Evolutionary conservation across 208 protist genomes (phyloP), one percentile per base, ranked within the genome.

Genomic region (Acanthamoeba castellanii): DNA sequence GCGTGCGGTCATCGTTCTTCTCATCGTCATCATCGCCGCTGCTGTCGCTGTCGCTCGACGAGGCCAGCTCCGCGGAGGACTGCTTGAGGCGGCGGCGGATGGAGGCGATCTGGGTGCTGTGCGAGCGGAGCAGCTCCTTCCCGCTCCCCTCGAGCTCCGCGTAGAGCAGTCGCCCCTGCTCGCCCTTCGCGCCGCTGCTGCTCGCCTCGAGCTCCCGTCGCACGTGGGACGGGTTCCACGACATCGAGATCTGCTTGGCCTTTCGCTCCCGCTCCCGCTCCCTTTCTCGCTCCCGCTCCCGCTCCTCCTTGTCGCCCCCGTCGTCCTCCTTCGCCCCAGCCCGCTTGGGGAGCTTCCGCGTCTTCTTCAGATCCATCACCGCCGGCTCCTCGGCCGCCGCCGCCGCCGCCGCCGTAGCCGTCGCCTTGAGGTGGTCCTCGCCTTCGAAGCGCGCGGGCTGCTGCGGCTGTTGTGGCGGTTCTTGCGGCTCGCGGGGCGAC

Each of bases 51-150:
- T 13, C 13, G 50, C 13, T 13, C 30, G 64, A 72, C 18, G 70
- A 78, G 18, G 70, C 34, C 9, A 42, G 59, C 18, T 66, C 59
- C 4, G 59, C 70, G 11, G 70, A 34, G 11, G 70, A 78, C 70
- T 47, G n/a, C 30, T 78, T 78, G 70, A 78, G 70, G 25, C 70
- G 70, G 34, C 70, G 70, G 30, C 70, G 70, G 34, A 78, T 78
- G 70, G 70, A 78, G 18, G 70, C 70, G 30, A 78, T 27, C 4
- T 78, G 11, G n/a, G 70, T 45, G 70, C 34, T 34, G 70, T 34
- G 70, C 32, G 32, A 30, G 34, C 70, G 70, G 3, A 22, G 70
- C 9, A 34, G 70, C 18, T 78, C 70, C 70, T 78, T 78, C 20
- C 59, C 59, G 59, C 59, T 27, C 18, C 18, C 59, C 59, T 66